Evolutionary conservation across 805 yeast genomes (phyloP), one percentile per base, ranked within the genome.

Genomic region (Candida fluviatilis): DNA sequence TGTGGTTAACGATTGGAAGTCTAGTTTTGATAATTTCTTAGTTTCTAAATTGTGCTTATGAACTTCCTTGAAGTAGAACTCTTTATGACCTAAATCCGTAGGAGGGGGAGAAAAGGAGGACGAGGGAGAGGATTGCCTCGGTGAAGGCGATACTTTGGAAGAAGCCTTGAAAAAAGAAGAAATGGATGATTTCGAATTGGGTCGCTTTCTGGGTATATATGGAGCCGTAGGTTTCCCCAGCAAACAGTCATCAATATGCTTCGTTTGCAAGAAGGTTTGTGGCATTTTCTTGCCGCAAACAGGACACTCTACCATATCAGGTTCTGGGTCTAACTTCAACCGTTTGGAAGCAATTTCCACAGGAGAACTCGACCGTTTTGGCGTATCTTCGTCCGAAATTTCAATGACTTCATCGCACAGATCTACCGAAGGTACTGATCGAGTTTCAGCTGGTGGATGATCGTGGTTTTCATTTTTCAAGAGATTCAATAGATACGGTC

Each of bases 231-330:
- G 40, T 25, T 52, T 55, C 4, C 67, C 68, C 10, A 50, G 52
- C 19, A 83, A 55, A 50, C 95, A 84, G 36, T 65, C 65, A 51
- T 80, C 88, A 8, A 84, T 65, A 53, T 84, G 93, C 1, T 65
- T 52, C 3, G 73, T 52, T 52, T 84, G 85, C 6, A 84, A 60
- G 24, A 69, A 71, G 16, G 61, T 69, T 0, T 79, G 64, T 1
- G 82, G 71, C 77, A 80, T 76, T 18, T 56, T 57, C 29, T 72
- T 62, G 6, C 60, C 54, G 54, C 95, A 85, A 2, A 85, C 68
- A 0, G 95, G 95, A 52, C 95, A 85, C 35, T 64, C 71, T 0
- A 75, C 85, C 40, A 65, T 28, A 6, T 41, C 31, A 15, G 18
- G 37, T 19, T 18, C 21, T 33, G 30, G 36, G 14, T 29, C 29